A percentile compares a stretch with the other conserved stretches of the same genome.
Conservation (phyloP, 352 stramenopile genomes). For the Pelagophyceae sp. region DNA sequence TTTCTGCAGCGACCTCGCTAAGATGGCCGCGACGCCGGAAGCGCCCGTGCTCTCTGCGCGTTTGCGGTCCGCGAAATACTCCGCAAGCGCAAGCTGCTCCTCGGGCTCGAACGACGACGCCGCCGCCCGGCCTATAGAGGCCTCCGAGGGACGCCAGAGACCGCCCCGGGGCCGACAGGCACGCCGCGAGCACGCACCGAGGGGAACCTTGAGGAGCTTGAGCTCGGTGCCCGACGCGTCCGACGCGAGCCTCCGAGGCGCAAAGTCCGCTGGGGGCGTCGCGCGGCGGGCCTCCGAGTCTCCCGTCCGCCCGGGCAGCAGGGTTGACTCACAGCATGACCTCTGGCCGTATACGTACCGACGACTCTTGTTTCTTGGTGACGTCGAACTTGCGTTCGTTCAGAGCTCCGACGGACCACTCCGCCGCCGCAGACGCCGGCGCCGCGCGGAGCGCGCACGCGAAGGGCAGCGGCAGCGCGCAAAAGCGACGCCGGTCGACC, state of each 20-base stretch:
- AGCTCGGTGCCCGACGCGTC: not conserved
- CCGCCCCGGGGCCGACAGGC: no score
- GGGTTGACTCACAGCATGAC: not conserved
- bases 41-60: not conserved
- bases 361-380: constrained; percentile 5
- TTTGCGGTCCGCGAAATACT: not conserved
- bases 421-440: not conserved
- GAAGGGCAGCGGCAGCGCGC: no score
- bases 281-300: no score
- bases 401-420: not conserved
- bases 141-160: no score
- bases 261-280: not conserved
- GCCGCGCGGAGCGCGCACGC: no score
- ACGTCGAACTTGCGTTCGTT: not conserved
- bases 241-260: not conserved
- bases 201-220: constrained; percentile 13
- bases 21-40: not conserved
- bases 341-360: constrained; percentile 14
- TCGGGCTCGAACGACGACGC: constrained; percentile 9
- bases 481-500: no score
- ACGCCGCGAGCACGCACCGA: no score
- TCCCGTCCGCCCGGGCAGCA: no score
- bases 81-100: not conserved
- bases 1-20: not conserved
- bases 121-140: not conserved